Base-by-base conservation (phyloP, 164 flowering plant genomes). In the Vitis rupestris region DNA sequence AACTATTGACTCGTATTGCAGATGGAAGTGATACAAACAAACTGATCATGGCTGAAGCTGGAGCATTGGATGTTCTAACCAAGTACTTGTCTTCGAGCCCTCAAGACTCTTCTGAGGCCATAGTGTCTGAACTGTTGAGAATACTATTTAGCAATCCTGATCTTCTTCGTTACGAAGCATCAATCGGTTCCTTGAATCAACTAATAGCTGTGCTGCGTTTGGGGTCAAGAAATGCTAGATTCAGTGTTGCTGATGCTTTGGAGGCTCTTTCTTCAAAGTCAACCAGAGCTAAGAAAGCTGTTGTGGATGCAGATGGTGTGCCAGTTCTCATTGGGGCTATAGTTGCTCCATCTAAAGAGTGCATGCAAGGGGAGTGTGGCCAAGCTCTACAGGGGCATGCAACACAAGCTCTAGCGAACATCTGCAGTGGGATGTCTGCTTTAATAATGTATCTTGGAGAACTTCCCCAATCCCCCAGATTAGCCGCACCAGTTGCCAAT, bases 291-390 rank as follows among this genome's bases (percentile, higher is more conserved):
- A 91, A 85, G 81, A 79, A 88, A 69, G 82, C 80, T 56, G 78
- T 90, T 66, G 82, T 87, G 37, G 93, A 87, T 76, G 85, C 87
- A 27, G 73, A 81, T 50, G 97, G 97, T 11, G 70, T 90, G 74
- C 87, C 82, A 0, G 53, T 87, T 64, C 90, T 93, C 12, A 88
- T 93, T 78, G 89, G 93, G 14, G 92, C 95, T 12, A 74, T 91
- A 29, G 93, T 93, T 72, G 93, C 98, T 73, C 98, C 98, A 64
- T 93, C 97, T 30, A 93, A 91, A 79, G 98, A 93, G 82, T 76
- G 87, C 61, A 85, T 93, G 92, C 91, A 86, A 77, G 93, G 92
- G 64, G 85, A 83, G 70, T 58, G 70, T 64, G 92, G 90, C 50
- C 87, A 77, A 60, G 82, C 82, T 52, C 84, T 93, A 67, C 97